These are phyloP conservation scores for Suillus americanus DNA, from an alignment of 768 basidiomycete genomes.

Conservation along the genomic window DNA sequence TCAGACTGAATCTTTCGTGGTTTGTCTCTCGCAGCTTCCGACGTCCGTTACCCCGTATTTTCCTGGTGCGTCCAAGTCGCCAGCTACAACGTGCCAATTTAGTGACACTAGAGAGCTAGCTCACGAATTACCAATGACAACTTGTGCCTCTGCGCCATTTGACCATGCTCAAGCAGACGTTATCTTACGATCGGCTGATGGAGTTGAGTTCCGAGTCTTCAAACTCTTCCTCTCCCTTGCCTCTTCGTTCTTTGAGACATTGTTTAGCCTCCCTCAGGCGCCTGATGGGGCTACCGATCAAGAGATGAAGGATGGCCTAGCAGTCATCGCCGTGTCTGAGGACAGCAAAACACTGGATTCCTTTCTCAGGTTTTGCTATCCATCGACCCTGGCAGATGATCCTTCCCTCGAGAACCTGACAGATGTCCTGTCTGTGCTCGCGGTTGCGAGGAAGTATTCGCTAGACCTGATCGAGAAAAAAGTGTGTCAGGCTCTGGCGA, in stretches of 20 bases:
- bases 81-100: background rate
- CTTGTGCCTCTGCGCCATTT: slow-evolving; percentile 19
- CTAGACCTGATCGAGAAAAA: background rate
- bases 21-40: background rate
- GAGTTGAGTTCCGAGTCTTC: slow-evolving; percentile 32
- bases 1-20: background rate
- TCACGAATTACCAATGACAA: background rate
- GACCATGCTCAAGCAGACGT: slow-evolving; percentile 25
- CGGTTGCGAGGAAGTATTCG: background rate
- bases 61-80: background rate
- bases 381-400: background rate
- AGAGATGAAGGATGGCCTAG: background rate
- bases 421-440: background rate
- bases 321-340: background rate
- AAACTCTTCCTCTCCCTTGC: slow-evolving; percentile 34
- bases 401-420: background rate
- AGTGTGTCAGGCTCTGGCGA: background rate
- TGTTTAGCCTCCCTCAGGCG: slow-evolving; percentile 19
- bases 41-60: background rate
- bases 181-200: slow-evolving; percentile 28
- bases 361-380: background rate
- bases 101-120: background rate
- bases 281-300: background rate
- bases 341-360: background rate
- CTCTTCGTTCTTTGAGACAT: slow-evolving; percentile 34